Evolutionary conservation across 805 yeast genomes (phyloP), one percentile per base, ranked within the genome.

Genomic region (Saturnispora hagleri): DNA sequence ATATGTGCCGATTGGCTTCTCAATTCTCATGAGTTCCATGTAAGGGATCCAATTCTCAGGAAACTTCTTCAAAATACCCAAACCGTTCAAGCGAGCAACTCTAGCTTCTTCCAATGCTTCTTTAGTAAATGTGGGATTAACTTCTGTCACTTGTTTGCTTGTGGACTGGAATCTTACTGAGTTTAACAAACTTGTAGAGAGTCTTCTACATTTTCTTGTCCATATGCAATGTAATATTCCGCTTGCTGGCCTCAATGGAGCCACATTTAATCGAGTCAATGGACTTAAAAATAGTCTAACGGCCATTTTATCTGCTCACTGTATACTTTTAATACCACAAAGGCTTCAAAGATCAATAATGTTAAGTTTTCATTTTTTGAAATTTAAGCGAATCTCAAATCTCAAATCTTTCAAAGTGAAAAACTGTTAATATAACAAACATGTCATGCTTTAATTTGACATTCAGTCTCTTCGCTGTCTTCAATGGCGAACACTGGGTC

Each of bases 1-100:
- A 76, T 88, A 81, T 0, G 97, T 86, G 0, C 99, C 99, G n/a
- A 86, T 95, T 0, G 99, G 99, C 60, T 88, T 88, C 63, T 93
- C 99, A 51, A 91, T 67, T 51, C 99, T 74, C 86, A 89, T 83
- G 51, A 93, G 71, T 62, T 89, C 95, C 43, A 96, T 95, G 64
- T 89, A 93, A 0, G 99, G 98, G 44, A 87, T 82, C 80, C 82
- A 73, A 52, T 74, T 74, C 42, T 71, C 73, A 0, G 99, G 98
- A 24, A 93, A 73, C 34, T 74, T 72, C 1, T 80, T 71, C 15
- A 87, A 72, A 0, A 80, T 73, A 3, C 71, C 71, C 36, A 79
- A 61, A 0, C 77, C 77, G 2, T 72, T 64, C 17, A 70, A 45
- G 55, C 89, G 70, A 12, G 78, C 77, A 28, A 72, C 66, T 43